A percentile compares a stretch with the other conserved stretches of the same genome.
These are phyloP conservation scores for Anisodus tanguticus DNA, from an alignment of 257 asterid species.

Conservation along the genomic window DNA sequence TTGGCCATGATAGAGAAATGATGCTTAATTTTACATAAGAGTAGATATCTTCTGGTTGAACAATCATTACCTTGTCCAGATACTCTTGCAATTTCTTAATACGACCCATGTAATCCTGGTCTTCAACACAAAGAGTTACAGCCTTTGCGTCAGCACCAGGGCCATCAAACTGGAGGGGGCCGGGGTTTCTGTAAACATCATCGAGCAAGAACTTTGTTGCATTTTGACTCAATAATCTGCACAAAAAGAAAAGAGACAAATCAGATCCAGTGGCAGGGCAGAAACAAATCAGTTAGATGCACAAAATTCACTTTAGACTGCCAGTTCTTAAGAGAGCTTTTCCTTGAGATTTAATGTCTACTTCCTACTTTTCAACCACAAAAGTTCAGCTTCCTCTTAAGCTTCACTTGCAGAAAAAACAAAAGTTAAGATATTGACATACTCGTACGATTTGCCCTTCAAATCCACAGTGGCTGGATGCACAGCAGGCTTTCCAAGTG, in stretches of 20 bases:
- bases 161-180: constrained; percentile 98
- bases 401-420: not conserved
- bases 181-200: constrained; percentile 92
- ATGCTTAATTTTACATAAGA: not conserved
- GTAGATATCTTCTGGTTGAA: not conserved
- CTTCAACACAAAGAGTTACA: constrained; percentile 81
- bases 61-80: constrained; percentile 55
- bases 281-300: not conserved
- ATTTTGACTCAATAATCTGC: constrained; percentile 80
- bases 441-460: constrained; percentile 92
- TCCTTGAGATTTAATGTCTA: not conserved
- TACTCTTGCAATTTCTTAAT: constrained; percentile 69
- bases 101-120: constrained; percentile 89
- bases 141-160: constrained; percentile 93
- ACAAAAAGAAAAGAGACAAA: constrained; percentile 6
- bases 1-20: not conserved
- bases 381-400: not conserved
- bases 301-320: not conserved
- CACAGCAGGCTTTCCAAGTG: constrained; percentile 82
- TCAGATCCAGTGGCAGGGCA: not conserved
- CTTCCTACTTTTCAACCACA: not conserved
- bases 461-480: constrained; percentile 96
- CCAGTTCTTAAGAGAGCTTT: not conserved
- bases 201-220: constrained; percentile 82
- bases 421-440: constrained; percentile 36